phyloP scores from a whole-genome alignment of 2,329 filamentous ascomycete species.

The Epicoccum sorghinum region DNA sequence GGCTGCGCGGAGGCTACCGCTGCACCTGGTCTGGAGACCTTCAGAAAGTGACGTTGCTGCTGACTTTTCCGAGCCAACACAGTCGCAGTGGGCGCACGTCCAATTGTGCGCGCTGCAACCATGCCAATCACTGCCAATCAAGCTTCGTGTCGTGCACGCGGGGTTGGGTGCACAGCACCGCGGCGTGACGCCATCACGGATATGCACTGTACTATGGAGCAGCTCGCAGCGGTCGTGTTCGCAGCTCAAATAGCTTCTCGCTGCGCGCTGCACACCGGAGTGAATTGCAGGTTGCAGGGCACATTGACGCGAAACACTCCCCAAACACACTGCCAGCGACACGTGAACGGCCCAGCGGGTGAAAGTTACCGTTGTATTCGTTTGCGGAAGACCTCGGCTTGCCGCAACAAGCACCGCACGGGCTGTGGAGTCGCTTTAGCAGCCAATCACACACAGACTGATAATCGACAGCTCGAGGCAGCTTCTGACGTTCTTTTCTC shows the following conservation, averaged over 20 bases:
- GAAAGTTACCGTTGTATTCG: conserved; percentile 13
- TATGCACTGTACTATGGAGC: background rate
- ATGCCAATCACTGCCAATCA: conserved; percentile 23
- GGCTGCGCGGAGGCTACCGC: conserved; percentile 16
- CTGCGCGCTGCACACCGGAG: background rate
- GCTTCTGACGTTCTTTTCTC: conserved; percentile 47
- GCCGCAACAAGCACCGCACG: conserved; percentile 29
- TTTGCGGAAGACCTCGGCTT: conserved; percentile 28
- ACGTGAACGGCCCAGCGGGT: conserved; percentile 12
- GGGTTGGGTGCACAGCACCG: conserved; percentile 7
- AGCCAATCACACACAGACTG: conserved; percentile 40
- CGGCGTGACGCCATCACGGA: conserved; percentile 11
- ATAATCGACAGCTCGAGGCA: conserved; percentile 36
- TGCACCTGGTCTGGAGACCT: conserved; percentile 34
- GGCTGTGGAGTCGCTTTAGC: conserved; percentile 21
- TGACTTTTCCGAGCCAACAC: conserved; percentile 21
- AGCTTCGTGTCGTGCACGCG: conserved; percentile 4
- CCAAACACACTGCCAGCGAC: conserved; percentile 33
- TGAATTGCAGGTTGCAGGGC: background rate
- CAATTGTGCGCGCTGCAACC: conserved; percentile 11
- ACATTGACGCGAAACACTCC: background rate
- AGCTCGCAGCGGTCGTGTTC: background rate
- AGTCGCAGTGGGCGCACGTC: conserved; percentile 25
- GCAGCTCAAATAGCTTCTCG: background rate
- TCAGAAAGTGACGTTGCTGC: conserved; percentile 19